phyloP scores from a whole-genome alignment of 1,284 basidiomycete species.

The Cutaneotrichosporon dermatis region DNA sequence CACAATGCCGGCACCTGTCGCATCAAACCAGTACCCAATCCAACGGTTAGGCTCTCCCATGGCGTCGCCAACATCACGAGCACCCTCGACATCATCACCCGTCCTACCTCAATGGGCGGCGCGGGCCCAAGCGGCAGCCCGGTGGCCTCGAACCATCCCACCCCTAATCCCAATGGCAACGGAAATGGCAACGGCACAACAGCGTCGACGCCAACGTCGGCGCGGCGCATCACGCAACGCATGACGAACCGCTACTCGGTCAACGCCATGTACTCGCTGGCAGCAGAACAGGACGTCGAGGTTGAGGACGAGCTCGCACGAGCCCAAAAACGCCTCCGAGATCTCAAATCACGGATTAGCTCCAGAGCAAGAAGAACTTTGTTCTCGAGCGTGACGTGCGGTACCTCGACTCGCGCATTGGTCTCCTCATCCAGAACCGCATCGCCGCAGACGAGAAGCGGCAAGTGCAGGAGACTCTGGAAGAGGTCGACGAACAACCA shows the following conservation, averaged over 20 bases:
- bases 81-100: background rate
- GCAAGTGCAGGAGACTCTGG: slow-evolving; percentile 87
- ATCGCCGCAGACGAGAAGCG: slow-evolving; percentile 97
- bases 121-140: background rate
- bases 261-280: slow-evolving; percentile 93
- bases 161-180: background rate
- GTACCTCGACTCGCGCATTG: slow-evolving; percentile 96
- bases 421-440: slow-evolving; percentile 93
- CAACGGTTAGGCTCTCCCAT: background rate
- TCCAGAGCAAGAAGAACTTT: slow-evolving; percentile 99
- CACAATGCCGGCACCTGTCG: slow-evolving; percentile 17
- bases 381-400: slow-evolving; percentile 96
- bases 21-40: background rate
- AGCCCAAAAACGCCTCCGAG: slow-evolving; percentile 93
- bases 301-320: slow-evolving; percentile 95
- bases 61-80: background rate
- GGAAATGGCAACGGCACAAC: background rate
- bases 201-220: slow-evolving; percentile 6
- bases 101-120: background rate
- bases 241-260: slow-evolving; percentile 96
- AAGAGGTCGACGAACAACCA: slow-evolving; percentile 74
- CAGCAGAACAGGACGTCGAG: slow-evolving; percentile 96
- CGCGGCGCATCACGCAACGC: slow-evolving; percentile 57
- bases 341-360: slow-evolving; percentile 95
- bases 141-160: background rate